Evolutionary conservation across 2,329 filamentous ascomycete genomes (phyloP), one percentile per base, ranked within the genome.

Genomic region (Trichoderma breve): DNA sequence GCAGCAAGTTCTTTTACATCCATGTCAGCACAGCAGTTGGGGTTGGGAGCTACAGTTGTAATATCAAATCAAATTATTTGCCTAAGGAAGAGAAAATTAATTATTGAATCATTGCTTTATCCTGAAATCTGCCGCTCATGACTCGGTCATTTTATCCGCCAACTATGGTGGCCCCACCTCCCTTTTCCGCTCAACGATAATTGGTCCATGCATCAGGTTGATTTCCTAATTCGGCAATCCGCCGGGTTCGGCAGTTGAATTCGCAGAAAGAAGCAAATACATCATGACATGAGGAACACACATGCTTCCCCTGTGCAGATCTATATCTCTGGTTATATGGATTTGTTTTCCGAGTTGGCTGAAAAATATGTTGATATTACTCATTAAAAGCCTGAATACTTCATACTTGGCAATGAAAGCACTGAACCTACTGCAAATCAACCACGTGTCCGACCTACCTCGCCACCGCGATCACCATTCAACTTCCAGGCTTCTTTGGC

Each of bases 181-280:
- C 21, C 14, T 34, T n/a, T 14, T 47, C 47, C 30, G 63, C n/a
- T 51, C 18, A 28, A 14, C 14, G 11, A 5, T 21, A 14, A 70
- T 70, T 70, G 66, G 66, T 9, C 57, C 57, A 62, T 28, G 2
- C 9, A 34, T 26, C 26, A 62, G 12, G 28, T 12, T 12, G 36
- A 53, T 70, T 62, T 36, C 66, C 57, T 70, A 70, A 61, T 70
- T 34, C 28, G 39, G 66, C 12, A 70, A 70, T 70, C 55, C 28
- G 8, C 8, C 18, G 28, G 9, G 6, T 70, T 32, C 15, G 55
- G 55, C 57, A 53, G 3, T 36, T 39, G 18, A 21, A 24, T 32
- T 18, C 30, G 15, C 5, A 24, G 11, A 6, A 24, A 11, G 4
- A 6, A 21, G 47, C n/a, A 51, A 51, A 51, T 11, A 21, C n/a